A percentile compares a stretch with the other conserved stretches of the same genome.
These are phyloP conservation scores for Physcomitrium patens DNA, from an alignment of 225 moss, liverwort and hornwort genomes.

Conservation along the genomic window DNA sequence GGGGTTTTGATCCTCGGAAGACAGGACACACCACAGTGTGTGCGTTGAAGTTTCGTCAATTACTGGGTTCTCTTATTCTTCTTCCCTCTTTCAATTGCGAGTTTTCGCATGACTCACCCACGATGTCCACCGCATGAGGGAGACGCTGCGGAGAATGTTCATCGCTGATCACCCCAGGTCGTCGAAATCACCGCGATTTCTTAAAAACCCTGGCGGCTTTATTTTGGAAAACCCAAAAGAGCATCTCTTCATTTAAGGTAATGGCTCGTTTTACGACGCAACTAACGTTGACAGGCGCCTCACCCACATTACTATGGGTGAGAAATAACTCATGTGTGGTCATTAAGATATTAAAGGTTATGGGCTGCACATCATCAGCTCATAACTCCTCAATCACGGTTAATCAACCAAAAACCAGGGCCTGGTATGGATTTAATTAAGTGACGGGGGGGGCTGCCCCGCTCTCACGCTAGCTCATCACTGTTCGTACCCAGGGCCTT, in stretches of 20 bases:
- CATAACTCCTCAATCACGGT: slow-evolving; percentile 40
- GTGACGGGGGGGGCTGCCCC: not conserved
- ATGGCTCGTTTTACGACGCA: slow-evolving; percentile 19
- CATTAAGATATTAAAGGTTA: slow-evolving; percentile 11
- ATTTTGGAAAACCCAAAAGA: not conserved
- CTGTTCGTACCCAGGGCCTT: not conserved
- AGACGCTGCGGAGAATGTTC: no score
- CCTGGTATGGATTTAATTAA: not conserved
- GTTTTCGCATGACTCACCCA: no score
- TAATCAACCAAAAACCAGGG: slow-evolving; percentile 28
- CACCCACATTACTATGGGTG: slow-evolving; percentile 33
- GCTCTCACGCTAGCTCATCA: slow-evolving; percentile 10
- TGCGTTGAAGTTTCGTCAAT: no score
- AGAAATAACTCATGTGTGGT: not conserved
- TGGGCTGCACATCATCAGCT: slow-evolving; percentile 27
- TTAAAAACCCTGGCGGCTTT: no score
- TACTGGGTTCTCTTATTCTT: no score
- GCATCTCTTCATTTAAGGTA: slow-evolving; percentile 40
- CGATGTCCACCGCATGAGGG: no score
- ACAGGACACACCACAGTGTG: not conserved
- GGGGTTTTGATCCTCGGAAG: slow-evolving; percentile 11
- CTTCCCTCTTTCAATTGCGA: no score
- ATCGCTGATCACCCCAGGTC: no score
- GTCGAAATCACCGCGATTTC: no score
- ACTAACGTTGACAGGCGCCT: slow-evolving; percentile 5